Evolutionary conservation across 192 early-diverging fungal genomes (phyloP).

Genomic region (Spizellomyces sp.): DNA sequence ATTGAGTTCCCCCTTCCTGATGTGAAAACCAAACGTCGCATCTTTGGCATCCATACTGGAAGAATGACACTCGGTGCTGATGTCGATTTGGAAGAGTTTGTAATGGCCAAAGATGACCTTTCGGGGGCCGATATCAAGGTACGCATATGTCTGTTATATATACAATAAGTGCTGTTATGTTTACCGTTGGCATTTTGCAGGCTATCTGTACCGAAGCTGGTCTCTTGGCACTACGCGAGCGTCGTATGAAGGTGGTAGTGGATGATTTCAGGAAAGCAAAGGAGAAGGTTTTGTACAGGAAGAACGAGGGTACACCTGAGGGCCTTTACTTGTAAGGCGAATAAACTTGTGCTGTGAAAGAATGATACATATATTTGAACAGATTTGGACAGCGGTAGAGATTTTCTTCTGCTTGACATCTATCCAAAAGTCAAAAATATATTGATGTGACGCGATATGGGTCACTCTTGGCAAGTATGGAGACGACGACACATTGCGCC

Average conservation of each 20-base stretch:
- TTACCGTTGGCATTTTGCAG: slow-evolving; percentile 35
- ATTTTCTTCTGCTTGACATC: too few relatives aligned
- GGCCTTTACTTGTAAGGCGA: slow-evolving; percentile 53
- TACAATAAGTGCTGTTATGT: neutral
- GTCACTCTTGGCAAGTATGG: too few relatives aligned
- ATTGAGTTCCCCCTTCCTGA: slow-evolving; percentile 99
- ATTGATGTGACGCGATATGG: too few relatives aligned
- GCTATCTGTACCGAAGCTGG: slow-evolving; percentile 99
- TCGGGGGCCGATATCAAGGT: slow-evolving; percentile 98
- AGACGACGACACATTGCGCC: too few relatives aligned
- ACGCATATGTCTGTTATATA: neutral
- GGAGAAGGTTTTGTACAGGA: slow-evolving; percentile 98
- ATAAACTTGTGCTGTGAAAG: too few relatives aligned
- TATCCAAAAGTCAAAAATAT: too few relatives aligned
- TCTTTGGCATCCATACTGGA: slow-evolving; percentile 93
- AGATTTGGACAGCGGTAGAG: too few relatives aligned
- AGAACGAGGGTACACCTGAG: slow-evolving; percentile 99
- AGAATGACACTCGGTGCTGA: slow-evolving; percentile 95
- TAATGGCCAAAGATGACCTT: slow-evolving; percentile 99
- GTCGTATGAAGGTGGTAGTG: slow-evolving; percentile 97
- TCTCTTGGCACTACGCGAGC: slow-evolving; percentile 92
- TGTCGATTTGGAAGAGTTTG: slow-evolving; percentile 98
- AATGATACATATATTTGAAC: too few relatives aligned
- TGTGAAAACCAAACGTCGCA: slow-evolving; percentile 94
- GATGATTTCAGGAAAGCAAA: slow-evolving; percentile 98